Evolutionary conservation across 1,139 yeast genomes (phyloP).

Genomic region (Nematodospora anomalae): DNA sequence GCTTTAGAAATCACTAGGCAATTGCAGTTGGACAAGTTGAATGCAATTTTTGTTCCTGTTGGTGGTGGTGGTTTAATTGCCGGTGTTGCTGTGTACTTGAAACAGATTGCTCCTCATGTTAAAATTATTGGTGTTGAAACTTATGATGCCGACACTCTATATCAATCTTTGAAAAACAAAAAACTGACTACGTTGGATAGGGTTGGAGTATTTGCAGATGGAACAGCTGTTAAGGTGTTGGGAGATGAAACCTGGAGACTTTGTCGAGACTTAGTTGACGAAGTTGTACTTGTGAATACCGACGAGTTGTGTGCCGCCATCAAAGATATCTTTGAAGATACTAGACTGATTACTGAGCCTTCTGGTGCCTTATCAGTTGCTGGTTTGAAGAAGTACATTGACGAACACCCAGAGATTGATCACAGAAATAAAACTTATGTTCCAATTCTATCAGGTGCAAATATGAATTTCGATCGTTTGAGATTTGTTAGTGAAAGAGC

Average conservation of each 20-base stretch:
- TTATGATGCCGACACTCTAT: conserved; percentile 87
- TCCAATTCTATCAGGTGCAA: conserved; percentile 91
- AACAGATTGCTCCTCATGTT: conserved; percentile 96
- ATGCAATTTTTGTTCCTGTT: conserved; percentile 87
- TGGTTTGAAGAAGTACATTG: conserved; percentile 82
- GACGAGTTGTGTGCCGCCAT: conserved; percentile 98
- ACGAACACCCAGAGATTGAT: conserved; percentile 63
- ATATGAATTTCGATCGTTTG: conserved; percentile 94
- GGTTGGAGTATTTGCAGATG: conserved; percentile 99
- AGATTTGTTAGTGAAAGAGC: conserved; percentile 98
- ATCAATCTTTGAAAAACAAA: conserved; percentile 63
- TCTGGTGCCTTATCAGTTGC: conserved; percentile 97
- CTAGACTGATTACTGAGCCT: conserved; percentile 92
- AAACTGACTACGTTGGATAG: conserved; percentile 56
- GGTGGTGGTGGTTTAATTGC: conserved; percentile 98
- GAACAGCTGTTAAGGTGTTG: conserved; percentile 90
- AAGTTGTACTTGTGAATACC: conserved; percentile 80
- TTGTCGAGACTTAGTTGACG: conserved; percentile 78
- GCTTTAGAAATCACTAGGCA: conserved; percentile 93
- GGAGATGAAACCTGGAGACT: conserved; percentile 93
- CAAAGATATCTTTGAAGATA: conserved; percentile 93
- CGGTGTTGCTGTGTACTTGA: conserved; percentile 86
- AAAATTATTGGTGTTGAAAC: conserved; percentile 96
- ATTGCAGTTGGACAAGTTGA: conserved; percentile 70
- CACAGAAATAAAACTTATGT: conserved; percentile 75